Base-by-base conservation (phyloP, 345 rosid species). In the Carallia pectinifolia region DNA sequence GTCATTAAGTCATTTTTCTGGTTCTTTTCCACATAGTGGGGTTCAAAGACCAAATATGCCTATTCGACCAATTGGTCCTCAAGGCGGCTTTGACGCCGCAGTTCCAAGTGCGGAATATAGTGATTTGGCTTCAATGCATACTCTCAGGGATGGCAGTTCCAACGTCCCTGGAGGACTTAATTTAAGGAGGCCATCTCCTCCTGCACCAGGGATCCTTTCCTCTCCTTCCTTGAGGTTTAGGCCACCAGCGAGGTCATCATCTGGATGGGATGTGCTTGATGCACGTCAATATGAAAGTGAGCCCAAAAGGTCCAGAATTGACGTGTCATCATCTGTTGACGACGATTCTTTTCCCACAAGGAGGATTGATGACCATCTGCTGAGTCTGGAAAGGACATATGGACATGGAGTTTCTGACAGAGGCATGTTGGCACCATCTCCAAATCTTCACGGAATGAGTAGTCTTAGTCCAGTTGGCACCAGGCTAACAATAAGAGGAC, bases 251-350 rank as follows among this genome's bases (percentile, higher is more conserved):
- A 83, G 80, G 67, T 76, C 81, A 36, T 82, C 82, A 75, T 85
- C 86, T 72, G 83, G 96, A 37, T 85, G 96, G 96, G 96, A 90
- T 80, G 86, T 82, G 58, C 84, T 82, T 73, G 97, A 92, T 66
- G 81, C 76, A 40, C 80, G 62, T 70, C 90, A 82, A 58, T 69
- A 82, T 60, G 90, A 84, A 65, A 86, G 92, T 74, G 93, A 85
- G 65, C 38, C 87, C 61, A 95, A 95, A 77, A 81, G 97, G 47
- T 74, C 85, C 8, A 82, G 93, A 76, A 79, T 90, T 76, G 99
- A 90, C 72, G 73, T 73, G 74, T 66, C 83, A 15, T 56, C 81
- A 53, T 60, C 87, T 44, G 29, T 68, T 38, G 87, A 87, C 29
- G 89, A 86, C 47, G 61, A 73, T 70, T 74, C 78, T 71, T 87